These are phyloP conservation scores for Neodidymelliopsis sp. DNA, from an alignment of 2,329 filamentous ascomycete species.

Conservation along the genomic window DNA sequence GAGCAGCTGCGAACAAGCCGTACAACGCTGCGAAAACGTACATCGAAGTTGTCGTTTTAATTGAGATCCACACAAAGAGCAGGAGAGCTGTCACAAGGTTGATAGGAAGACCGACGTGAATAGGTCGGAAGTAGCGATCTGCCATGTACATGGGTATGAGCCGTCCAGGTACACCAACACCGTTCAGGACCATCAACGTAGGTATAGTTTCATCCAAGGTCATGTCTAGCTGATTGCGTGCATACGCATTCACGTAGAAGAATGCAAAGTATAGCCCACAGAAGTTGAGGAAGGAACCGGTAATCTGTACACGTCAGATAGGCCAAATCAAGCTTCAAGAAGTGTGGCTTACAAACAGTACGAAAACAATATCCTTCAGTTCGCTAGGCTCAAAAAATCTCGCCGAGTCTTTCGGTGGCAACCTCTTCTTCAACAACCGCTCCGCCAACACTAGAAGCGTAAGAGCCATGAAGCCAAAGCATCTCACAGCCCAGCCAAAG, in stretches of 20 bases:
- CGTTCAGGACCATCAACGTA: constrained; percentile 56
- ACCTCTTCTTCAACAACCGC: constrained; percentile 25
- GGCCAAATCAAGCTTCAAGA: constrained; percentile 26
- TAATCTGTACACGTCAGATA: constrained; percentile 40
- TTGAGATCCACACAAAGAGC: constrained; percentile 55
- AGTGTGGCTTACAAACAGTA: constrained; percentile 26
- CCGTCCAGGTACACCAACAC: constrained; percentile 58
- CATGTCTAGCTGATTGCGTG: constrained; percentile 61
- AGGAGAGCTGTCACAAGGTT: constrained; percentile 51
- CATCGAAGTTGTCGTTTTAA: constrained; percentile 47
- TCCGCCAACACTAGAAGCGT: constrained; percentile 59
- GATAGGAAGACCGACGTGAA: constrained; percentile 52
- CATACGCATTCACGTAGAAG: constrained; percentile 48
- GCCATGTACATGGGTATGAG: constrained; percentile 58
- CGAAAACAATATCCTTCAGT: constrained; percentile 28
- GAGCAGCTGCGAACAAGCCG: constrained; percentile 57
- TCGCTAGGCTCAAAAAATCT: constrained; percentile 25
- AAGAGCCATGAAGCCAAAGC: constrained; percentile 61
- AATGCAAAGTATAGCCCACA: constrained; percentile 50
- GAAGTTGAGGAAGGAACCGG: constrained; percentile 39
- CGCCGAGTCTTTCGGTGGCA: constrained; percentile 24
- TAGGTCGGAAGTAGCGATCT: constrained; percentile 49
- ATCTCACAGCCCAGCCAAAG: constrained; percentile 42
- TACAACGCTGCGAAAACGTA: constrained; percentile 56
- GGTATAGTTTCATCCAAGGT: constrained; percentile 45